Base-by-base conservation (phyloP, 2,329 filamentous ascomycete species). In the Sarocladium brachiariae region DNA sequence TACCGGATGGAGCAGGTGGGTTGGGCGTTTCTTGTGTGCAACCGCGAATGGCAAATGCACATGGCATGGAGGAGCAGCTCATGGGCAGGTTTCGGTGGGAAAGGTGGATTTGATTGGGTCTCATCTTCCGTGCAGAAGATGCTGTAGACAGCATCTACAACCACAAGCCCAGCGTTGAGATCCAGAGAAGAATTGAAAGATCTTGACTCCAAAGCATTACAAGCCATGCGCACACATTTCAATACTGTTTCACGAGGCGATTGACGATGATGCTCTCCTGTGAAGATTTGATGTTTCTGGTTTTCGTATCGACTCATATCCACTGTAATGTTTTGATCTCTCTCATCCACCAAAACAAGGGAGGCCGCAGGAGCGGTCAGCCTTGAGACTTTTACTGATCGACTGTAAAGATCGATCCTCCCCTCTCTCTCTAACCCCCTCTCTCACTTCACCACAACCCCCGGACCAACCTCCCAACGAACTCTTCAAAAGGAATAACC, bases 61-160 rank as follows among this genome's bases (percentile, higher is more conserved):
- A 16, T n/a, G 23, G 21, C n/a, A n/a, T 25, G 8, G 27, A 11
- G 43, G 27, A 13, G 43, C 11, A 31, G 21, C 16, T 11, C 21
- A 43, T 19, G 43, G 24, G 25, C 31, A 9, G 33, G n/a, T n/a
- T 31, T 33, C 43, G 43, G 43, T 47, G 43, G 27, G 16, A 6
- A 25, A 19, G 18, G 43, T 47, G 27, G 43, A 47, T 47, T 6
- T 33, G 25, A 4, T 18, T 47, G 27, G 25, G 21, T 13, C 39
- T 19, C 16, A 18, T 4, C 4, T 18, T 43, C 21, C 14, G 19
- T 19, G 8, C 13, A 23, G 13, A 27, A 13, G 39, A 47, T 47
- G 43, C 43, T 47, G 43, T 47, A 33, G 43, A 47, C 43, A 21
- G 43, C 43, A 47, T 47, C 43, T 33, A 31, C n/a, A n/a, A n/a